Base-by-base conservation (phyloP, 352 stramenopile genomes). In the Pythium monospermum region DNA sequence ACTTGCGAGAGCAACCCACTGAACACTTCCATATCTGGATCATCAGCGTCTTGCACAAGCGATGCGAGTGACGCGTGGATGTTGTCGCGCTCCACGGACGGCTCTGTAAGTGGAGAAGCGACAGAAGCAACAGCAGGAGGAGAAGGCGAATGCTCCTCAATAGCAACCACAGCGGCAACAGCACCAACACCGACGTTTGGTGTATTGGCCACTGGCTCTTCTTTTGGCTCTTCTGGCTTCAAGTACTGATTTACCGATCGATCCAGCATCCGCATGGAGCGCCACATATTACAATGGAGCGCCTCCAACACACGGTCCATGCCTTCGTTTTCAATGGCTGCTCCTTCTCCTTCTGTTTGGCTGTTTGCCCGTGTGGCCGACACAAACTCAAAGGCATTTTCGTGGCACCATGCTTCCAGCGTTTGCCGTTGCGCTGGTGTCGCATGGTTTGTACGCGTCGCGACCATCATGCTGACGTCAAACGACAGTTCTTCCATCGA, bases 211-310 rank as follows among this genome's bases (percentile, higher is more conserved):
- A 31, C 16, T 16, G 18, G n/a, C 31, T 4, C 7, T 6, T 38
- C 26, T 2, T 45, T 37, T 11, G 25, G 19, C 32, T 48, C 28
- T 21, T 28, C 19, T 27, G 1, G 16, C 25, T 6, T 64, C 49
- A 1, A 46, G n/a, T n/a, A n/a, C n/a, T n/a, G n/a, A n/a, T n/a
- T n/a, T n/a, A n/a, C n/a, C n/a, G n/a, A n/a, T n/a, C n/a, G n/a
- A 49, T 47, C 48, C 47, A 1, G 53, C 65, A 78, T 83, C 46
- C 79, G 69, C 74, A 92, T 90, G 2, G 81, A 87, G 13, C 53
- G 50, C 81, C 81, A 92, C 72, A 90, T 85, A 39, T 77, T 89
- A 59, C 78, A 88, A 19, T 92, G 66, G 39, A 92, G 53, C 12
- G 75, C 78, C 46, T 92, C 81, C 16, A 92, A 54, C 23, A 90